Conservation (phyloP, 2,329 filamentous ascomycete species). For the Lachnellula subtilissima region DNA sequence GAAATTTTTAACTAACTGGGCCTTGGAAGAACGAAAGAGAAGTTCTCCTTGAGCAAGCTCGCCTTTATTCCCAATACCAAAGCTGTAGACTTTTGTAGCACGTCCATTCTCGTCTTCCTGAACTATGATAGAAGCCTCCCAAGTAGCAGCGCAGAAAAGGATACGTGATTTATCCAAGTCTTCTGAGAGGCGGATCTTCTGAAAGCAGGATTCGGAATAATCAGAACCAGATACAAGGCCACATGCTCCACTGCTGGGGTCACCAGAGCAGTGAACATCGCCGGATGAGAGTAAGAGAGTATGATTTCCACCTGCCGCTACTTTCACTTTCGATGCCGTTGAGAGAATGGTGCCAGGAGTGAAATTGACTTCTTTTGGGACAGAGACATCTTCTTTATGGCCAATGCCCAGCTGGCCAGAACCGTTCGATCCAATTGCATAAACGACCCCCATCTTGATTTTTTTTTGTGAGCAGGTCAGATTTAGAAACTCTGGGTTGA, state of each 20-base stretch:
- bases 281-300: slow-evolving; percentile 67
- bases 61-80: slow-evolving; percentile 64
- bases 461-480: neutral
- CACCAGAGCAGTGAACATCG: slow-evolving; percentile 61
- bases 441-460: slow-evolving; percentile 49
- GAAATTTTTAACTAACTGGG: slow-evolving; percentile 54
- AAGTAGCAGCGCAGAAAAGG: slow-evolving; percentile 63
- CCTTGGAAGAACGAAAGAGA: slow-evolving; percentile 44
- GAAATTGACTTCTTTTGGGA: slow-evolving; percentile 60
- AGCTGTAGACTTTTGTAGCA: slow-evolving; percentile 51
- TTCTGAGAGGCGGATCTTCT: slow-evolving; percentile 14
- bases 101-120: slow-evolving; percentile 40
- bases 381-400: slow-evolving; percentile 65
- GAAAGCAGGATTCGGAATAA: slow-evolving; percentile 14
- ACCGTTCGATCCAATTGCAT: slow-evolving; percentile 71
- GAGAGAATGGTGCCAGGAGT: slow-evolving; percentile 31
- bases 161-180: slow-evolving; percentile 26
- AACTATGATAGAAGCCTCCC: slow-evolving; percentile 68
- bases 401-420: slow-evolving; percentile 70
- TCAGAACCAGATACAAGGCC: slow-evolving; percentile 31
- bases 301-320: slow-evolving; percentile 73
- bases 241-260: slow-evolving; percentile 50
- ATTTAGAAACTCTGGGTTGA: neutral
- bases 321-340: slow-evolving; percentile 30
- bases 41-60: slow-evolving; percentile 63